phyloP scores from a whole-genome alignment of 106 monocot genomes.

The Iris macrosiphon region DNA sequence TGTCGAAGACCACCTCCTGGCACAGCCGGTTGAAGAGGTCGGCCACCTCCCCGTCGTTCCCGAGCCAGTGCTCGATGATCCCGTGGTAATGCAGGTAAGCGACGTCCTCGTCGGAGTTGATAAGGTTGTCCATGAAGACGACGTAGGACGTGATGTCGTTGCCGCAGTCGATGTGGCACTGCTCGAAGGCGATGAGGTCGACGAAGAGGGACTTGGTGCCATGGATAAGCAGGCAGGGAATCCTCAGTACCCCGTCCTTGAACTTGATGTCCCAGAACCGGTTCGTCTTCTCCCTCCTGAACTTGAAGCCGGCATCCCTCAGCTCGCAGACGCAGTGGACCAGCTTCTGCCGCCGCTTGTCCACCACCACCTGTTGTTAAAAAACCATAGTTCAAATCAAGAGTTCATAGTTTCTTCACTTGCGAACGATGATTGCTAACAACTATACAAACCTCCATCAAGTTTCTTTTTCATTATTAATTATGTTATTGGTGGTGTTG shows the following conservation, averaged over 20 bases:
- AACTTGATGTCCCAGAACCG: slow-evolving; percentile 74
- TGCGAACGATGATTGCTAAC: too few species aligned
- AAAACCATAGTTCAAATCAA: too few species aligned
- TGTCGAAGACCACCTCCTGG: slow-evolving; percentile 54
- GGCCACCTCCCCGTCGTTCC: slow-evolving; percentile 40
- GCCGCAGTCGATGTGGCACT: slow-evolving; percentile 50
- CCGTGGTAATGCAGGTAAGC: slow-evolving; percentile 42
- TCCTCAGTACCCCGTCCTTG: slow-evolving; percentile 40
- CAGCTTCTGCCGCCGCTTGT: slow-evolving; percentile 67
- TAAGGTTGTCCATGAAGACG: slow-evolving; percentile 80
- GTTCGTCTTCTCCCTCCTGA: slow-evolving; percentile 40
- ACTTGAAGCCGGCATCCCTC: slow-evolving; percentile 56
- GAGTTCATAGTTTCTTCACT: too few species aligned
- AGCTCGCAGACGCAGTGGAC: slow-evolving; percentile 71
- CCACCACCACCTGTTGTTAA: too few species aligned
- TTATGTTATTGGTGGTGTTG: too few species aligned
- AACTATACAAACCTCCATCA: too few species aligned
- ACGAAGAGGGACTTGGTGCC: slow-evolving; percentile 67
- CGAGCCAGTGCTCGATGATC: slow-evolving; percentile 52
- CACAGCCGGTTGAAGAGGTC: slow-evolving; percentile 55
- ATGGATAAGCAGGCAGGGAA: slow-evolving; percentile 61
- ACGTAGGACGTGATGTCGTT: slow-evolving; percentile 73
- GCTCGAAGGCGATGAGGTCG: slow-evolving; percentile 88
- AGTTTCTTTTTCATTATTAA: too few species aligned
- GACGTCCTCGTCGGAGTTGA: slow-evolving; percentile 59